A percentile compares a stretch with the other conserved stretches of the same genome.
Conservation (phyloP, 2,329 filamentous ascomycete genomes). For the Sphaceloma murrayae region DNA sequence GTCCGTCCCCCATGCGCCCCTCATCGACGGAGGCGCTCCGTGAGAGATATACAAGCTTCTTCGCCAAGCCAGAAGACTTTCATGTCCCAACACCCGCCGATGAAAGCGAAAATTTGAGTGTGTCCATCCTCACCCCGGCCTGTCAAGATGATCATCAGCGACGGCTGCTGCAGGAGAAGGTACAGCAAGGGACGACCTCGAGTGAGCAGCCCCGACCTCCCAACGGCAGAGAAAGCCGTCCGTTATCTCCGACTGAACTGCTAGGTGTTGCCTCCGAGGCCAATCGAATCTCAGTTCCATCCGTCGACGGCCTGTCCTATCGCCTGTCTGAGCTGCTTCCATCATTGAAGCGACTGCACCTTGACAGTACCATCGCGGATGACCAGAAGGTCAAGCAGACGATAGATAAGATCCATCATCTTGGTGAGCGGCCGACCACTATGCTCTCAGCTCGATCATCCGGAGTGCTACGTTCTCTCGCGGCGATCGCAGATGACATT, state of each 20-base stretch:
- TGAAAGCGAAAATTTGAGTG: conserved; percentile 10
- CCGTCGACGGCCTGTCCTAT: conserved; percentile 36
- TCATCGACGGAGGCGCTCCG: conserved; percentile 32
- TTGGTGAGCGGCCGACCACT: conserved; percentile 27
- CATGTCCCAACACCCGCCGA: conserved; percentile 16
- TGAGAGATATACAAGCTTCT: conserved; percentile 39
- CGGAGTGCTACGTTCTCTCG: conserved; percentile 30
- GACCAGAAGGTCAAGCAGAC: conserved; percentile 31
- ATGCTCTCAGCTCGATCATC: conserved; percentile 29
- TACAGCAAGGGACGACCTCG: neutral
- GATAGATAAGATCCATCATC: conserved; percentile 29
- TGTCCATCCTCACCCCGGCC: conserved; percentile 16
- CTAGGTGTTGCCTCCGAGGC: conserved; percentile 36
- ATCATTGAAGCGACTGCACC: conserved; percentile 33
- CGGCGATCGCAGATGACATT: conserved; percentile 31
- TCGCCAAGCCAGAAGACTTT: conserved; percentile 35
- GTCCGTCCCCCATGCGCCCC: conserved; percentile 30
- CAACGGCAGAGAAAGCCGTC: conserved; percentile 21
- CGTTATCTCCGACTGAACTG: conserved; percentile 35
- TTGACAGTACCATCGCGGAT: conserved; percentile 28
- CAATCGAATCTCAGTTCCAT: conserved; percentile 39
- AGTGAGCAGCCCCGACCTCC: conserved; percentile 7
- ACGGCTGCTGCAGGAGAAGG: neutral
- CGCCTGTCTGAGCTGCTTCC: conserved; percentile 39
- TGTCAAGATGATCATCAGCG: conserved; percentile 9